Evolutionary conservation across 2,329 filamentous ascomycete species (phyloP).

Genomic region (Neonectria magnoliae): DNA sequence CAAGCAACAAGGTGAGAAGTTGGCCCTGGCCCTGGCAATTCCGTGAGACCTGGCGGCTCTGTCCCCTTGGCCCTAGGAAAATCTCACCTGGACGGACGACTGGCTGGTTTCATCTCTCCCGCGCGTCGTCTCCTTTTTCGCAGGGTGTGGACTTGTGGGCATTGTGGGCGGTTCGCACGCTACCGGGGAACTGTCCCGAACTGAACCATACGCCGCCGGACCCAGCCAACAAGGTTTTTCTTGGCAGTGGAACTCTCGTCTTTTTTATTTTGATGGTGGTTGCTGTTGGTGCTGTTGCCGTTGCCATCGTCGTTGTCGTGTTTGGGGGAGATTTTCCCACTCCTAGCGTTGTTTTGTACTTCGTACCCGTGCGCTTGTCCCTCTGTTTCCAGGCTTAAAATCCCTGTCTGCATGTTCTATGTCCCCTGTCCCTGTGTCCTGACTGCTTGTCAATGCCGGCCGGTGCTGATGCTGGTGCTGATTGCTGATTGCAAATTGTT

Average conservation of each 20-base stretch:
- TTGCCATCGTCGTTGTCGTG: not conserved
- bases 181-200: slow-evolving; percentile 20
- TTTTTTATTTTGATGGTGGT: not conserved
- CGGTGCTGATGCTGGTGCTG: not conserved
- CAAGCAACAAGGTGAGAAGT: not conserved
- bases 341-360: not conserved
- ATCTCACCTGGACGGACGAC: not conserved
- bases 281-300: not conserved
- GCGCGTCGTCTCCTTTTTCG: not conserved
- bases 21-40: no score
- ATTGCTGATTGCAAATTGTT: not conserved
- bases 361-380: not conserved
- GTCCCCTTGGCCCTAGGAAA: not conserved
- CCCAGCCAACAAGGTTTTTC: slow-evolving; percentile 6
- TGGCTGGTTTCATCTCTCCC: not conserved
- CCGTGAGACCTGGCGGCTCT: no score
- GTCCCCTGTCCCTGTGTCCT: not conserved
- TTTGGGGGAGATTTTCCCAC: not conserved
- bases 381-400: not conserved
- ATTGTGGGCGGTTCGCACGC: slow-evolving; percentile 11
- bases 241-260: not conserved
- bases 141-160: not conserved
- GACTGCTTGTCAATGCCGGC: not conserved
- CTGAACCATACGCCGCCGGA: slow-evolving; percentile 14
- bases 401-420: not conserved